Percentiles rank a stretch among this genome's conserved stretches.
Evolutionary conservation across 441 rosid species (phyloP).

Genomic region (Cnidoscolus chayamansa): DNA sequence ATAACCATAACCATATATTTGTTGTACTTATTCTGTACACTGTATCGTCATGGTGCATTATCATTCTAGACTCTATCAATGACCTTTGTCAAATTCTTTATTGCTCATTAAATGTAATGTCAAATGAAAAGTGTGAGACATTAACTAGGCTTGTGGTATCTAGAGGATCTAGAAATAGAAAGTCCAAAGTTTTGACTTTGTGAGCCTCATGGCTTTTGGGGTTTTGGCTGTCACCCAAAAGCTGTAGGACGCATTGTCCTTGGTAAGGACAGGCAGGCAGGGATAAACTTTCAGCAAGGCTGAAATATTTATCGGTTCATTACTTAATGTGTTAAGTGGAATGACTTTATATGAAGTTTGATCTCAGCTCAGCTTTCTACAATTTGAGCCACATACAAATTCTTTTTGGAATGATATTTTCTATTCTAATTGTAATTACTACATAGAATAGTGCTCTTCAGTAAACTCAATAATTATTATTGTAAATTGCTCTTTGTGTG

Average conservation of each 20-base stretch:
- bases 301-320: not conserved
- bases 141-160: conserved; percentile 4
- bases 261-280: not conserved
- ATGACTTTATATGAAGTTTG: not conserved
- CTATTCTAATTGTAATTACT: conserved; percentile 3
- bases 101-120: conserved; percentile 6
- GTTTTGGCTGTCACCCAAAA: not conserved
- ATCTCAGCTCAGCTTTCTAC: not conserved
- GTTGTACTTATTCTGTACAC: not conserved
- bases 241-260: not conserved
- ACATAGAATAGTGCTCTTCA: not conserved
- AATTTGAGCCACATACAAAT: not conserved
- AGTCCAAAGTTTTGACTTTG: conserved; percentile 6
- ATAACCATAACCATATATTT: not conserved
- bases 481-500: not conserved
- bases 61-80: not conserved
- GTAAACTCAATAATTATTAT: not conserved
- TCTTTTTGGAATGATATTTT: not conserved
- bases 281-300: not conserved
- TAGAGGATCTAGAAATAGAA: not conserved
- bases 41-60: conserved; percentile 4
- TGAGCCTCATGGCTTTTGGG: not conserved
- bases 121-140: not conserved
- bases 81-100: not conserved
- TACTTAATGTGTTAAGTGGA: not conserved